Base-by-base conservation (phyloP, 805 yeast genomes). In the Tetrapisispora taiwanensis region DNA sequence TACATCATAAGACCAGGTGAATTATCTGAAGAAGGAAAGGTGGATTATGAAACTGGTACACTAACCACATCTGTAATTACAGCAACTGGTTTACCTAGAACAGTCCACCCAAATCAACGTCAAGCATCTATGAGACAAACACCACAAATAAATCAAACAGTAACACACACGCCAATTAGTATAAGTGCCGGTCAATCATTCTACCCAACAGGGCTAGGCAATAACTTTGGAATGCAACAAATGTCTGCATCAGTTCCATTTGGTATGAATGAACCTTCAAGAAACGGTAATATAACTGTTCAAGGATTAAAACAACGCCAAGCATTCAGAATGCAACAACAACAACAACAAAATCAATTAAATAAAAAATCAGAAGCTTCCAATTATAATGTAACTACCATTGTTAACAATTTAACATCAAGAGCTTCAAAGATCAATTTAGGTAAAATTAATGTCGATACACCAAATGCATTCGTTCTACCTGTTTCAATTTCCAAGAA, bases 1-100 rank as follows among this genome's bases (percentile, higher is more conserved):
- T 67, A 70, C 47, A 66, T 70, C 33, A 62, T 68, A 6, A 63
- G 71, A 48, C 74, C 74, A 4, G 68, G 68, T 30, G 73, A 67
- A 38, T 65, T 70, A 30, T 58, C 66, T 4, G 60, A 52, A 50
- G 65, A 56, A 18, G 65, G 65, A 26, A 55, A 56, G 42, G 50
- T 62, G 17, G 66, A 62, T 46, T 54, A 51, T 19, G 59, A 53
- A 18, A 55, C 56, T 18, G 65, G 66, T 39, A 59, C 66, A 5
- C 46, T 62, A 8, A 36, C 28, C 2, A 42, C 40, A 4, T n/a
- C 30, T 14, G 31, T 22, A 6, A 20, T 36, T 17, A 24, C 41
- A 7, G 46, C 56, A 2, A 55, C 53, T 7, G 47, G 56, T 8
- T 40, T 54, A 17, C 56, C 60, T 4, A 56, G 60, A 38, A 55